Evolutionary conservation across 805 yeast genomes (phyloP), one percentile per base, ranked within the genome.

Genomic region (Nakazawaea pomicola): DNA sequence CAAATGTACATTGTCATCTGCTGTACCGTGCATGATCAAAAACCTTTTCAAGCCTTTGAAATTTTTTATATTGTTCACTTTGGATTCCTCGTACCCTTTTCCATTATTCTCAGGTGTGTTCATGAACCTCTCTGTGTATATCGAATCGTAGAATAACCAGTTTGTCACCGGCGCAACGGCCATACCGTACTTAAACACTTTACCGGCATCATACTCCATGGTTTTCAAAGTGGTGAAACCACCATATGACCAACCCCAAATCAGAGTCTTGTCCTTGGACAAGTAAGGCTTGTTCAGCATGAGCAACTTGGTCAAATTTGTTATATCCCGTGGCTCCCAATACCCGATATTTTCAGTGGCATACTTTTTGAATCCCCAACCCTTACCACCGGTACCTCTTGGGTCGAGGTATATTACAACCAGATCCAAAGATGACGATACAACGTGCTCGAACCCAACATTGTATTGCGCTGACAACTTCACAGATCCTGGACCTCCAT

Each of bases 171-270:
- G 95, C 0, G 95, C 95, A 31, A 85, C 89, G 0, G 90, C 78
- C 69, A 83, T 76, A 7, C 91, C 93, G 53, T 72, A 85, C 46
- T 79, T 78, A 65, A 85, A 84, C 0, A 71, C 68, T 7, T 72
- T 59, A 5, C 85, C 80, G 11, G 57, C 53, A 54, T 85, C 95
- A 36, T 64, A 68, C 56, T 85, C 95, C 25, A 84, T 55, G 0
- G 90, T 82, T 56, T 85, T 85, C 40, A 85, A 60, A 0, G 91
- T 80, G 7, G 81, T 68, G 54, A 80, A 85, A 1, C 91, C 95
- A 41, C 95, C 95, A 58, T 83, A 85, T 0, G 90, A 81, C 90
- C 93, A 85, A 12, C 95, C 95, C 90, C 93, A 85, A 29, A 84
- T 70, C 0, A 88, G 86, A 4, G 82, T 75, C 43, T 65, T 65